Evolutionary conservation across 352 stramenopile genomes (phyloP), one percentile per base, ranked within the genome.

Genomic region (Plasmopara muralis): DNA sequence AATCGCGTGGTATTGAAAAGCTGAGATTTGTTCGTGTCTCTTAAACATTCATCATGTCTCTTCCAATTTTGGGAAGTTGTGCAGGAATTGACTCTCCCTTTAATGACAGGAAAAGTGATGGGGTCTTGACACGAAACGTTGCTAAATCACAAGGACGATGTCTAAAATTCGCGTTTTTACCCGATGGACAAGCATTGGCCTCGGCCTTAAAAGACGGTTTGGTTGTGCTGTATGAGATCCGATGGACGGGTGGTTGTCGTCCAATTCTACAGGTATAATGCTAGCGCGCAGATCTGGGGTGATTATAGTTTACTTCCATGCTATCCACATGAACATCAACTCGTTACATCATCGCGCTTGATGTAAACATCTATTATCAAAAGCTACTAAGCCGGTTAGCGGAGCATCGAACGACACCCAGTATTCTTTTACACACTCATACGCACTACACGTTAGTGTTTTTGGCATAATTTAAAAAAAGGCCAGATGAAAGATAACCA

Each of bases 131-230:
- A 71, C 0, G 62, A 63, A 0, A 46, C 87, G 1, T 43, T 89
- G 16, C 42, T 74, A 10, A 68, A 68, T 18, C 76, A 86, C 52
- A 74, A 53, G 9, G 44, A 61, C 7, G 66, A 89, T 33, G 73
- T 92, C n/a, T 70, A 49, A 70, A 87, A 35, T 40, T 95, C 12
- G 63, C 67, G 4, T 96, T 96, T 45, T 91, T 83, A 5, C 85
- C 86, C 0, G 55, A 93, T 53, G 87, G 86, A 25, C 50, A 71
- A 12, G 72, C 79, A 33, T 58, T 96, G 50, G 85, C 85, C n/a
- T 94, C 84, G 1, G 78, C 79, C 5, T 87, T 77, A 6, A 82
- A 83, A 15, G 80, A 93, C 33, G 83, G 80, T 0, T 78, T 70
- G 7, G 74, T 96, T 9, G 60, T 96, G 9, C 56, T 95, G 9